Evolutionary conservation across 495 filamentous ascomycete genomes (phyloP), one percentile per base, ranked within the genome.

Genomic region (Podospora didyma): DNA sequence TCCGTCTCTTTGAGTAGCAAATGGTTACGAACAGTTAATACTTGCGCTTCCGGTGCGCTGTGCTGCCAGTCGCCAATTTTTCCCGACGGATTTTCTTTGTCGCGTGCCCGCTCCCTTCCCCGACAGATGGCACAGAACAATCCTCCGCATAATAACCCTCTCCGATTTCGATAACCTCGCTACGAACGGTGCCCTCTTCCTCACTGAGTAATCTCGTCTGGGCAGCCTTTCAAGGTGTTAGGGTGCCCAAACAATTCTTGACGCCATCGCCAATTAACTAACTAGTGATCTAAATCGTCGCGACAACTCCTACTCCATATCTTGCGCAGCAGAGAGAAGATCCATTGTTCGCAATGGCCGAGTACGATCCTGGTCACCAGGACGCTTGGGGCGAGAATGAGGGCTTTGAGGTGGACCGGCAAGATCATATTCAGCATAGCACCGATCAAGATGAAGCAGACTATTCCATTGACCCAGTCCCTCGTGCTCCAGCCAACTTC

Each of bases 371-470:
- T 54, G 54, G 65, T 24, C 56, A 60, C 62, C 71, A 65, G 57
- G 64, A 60, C 41, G 68, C 64, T 47, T 78, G 74, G 75, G 63
- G 59, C 42, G 78, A 83, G 64, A 80, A 76, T 61, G 76, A 79
- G 64, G 76, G 75, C 60, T 82, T 73, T 67, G 78, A 78, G 53
- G 73, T 69, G 57, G 55, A 59, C 61, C 69, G 79, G 58, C 66
- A 71, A 66, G 73, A 79, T 65, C 75, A 82, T 75, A 81, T 72
- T 76, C 74, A 79, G 67, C 66, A 75, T 76, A 78, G 73, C 74
- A 73, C 71, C 65, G 61, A 77, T 65, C n/a, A 54, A 54, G 52
- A 69, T 57, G 46, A 68, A 64, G 61, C 64, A 63, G 63, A 74
- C 69, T 73, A 76, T 69, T 63, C 72, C 72, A 62, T 74, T 75